Evolutionary conservation across 1,139 yeast species (phyloP).

Genomic region (Fermentozyma sake): DNA sequence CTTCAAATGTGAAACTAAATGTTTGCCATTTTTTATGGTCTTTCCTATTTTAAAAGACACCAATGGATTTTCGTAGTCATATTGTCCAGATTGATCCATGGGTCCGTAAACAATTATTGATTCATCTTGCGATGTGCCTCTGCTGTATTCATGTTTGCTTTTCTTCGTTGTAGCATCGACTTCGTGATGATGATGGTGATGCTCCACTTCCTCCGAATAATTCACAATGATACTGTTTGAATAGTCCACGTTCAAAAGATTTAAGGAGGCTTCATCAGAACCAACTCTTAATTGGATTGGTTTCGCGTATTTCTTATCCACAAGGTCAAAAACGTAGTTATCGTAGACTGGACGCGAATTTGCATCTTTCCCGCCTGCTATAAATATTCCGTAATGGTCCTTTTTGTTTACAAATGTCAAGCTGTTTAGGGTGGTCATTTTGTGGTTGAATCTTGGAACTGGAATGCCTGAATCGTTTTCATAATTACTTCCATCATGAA

Average conservation of each 20-base stretch:
- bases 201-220: constrained; percentile 27
- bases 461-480: constrained; percentile 27
- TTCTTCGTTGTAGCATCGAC: constrained; percentile 4
- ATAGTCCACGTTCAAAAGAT: constrained; percentile 27
- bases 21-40: constrained; percentile 28
- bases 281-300: constrained; percentile 24
- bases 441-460: constrained; percentile 48
- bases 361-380: constrained; percentile 57
- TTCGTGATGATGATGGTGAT: constrained; percentile 7
- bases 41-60: constrained; percentile 34
- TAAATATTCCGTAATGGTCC: constrained; percentile 51
- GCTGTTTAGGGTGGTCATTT: constrained; percentile 42
- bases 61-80: constrained; percentile 26
- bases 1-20: constrained; percentile 19
- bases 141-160: constrained; percentile 4
- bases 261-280: constrained; percentile 15
- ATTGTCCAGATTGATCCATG: constrained; percentile 12
- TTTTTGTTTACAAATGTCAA: constrained; percentile 38
- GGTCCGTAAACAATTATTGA: constrained; percentile 38
- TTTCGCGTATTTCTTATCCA: constrained; percentile 39
- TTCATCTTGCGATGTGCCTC: constrained; percentile 17
- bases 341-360: constrained; percentile 36
- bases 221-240: constrained; percentile 30
- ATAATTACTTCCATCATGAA: constrained; percentile 35
- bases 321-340: constrained; percentile 52